Conservation (phyloP, 352 stramenopile species). For the Pythium brassicae region DNA sequence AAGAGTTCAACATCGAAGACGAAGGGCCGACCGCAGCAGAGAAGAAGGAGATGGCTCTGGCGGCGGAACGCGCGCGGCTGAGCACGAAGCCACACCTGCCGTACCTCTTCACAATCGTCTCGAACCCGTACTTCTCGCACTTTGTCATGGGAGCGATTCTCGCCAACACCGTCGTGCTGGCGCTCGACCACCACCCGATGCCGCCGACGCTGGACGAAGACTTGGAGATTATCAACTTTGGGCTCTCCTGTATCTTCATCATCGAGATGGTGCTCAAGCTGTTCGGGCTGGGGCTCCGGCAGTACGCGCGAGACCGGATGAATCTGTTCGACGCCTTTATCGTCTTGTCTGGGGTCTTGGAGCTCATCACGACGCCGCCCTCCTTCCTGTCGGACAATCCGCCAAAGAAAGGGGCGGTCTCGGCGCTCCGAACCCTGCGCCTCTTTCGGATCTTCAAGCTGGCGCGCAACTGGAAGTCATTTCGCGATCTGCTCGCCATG, state of each 20-base stretch:
- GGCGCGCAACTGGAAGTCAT: conserved; percentile 86
- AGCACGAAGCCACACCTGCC: conserved; percentile 27
- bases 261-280: conserved; percentile 83
- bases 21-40: conserved; percentile 22
- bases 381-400: conserved; percentile 61
- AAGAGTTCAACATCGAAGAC: conserved; percentile 85
- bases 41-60: conserved; percentile 30
- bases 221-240: conserved; percentile 80
- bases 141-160: conserved; percentile 79
- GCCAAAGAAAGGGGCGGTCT: conserved; percentile 61
- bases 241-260: conserved; percentile 67
- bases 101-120: conserved; percentile 55
- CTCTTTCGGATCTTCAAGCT: conserved; percentile 95
- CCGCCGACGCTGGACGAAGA: conserved; percentile 34
- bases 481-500: conserved; percentile 90
- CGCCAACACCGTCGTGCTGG: conserved; percentile 78
- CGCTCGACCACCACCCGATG: conserved; percentile 84
- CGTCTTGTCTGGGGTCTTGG: conserved; percentile 71
- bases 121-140: conserved; percentile 43
- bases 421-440: conserved; percentile 85
- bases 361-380: conserved; percentile 60
- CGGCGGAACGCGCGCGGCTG: conserved; percentile 20
- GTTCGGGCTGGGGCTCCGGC: conserved; percentile 62
- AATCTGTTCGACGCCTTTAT: conserved; percentile 87
- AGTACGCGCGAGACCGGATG: conserved; percentile 76